Conservation (phyloP, 2,329 filamentous ascomycete species). For the Exophiala sp. region DNA sequence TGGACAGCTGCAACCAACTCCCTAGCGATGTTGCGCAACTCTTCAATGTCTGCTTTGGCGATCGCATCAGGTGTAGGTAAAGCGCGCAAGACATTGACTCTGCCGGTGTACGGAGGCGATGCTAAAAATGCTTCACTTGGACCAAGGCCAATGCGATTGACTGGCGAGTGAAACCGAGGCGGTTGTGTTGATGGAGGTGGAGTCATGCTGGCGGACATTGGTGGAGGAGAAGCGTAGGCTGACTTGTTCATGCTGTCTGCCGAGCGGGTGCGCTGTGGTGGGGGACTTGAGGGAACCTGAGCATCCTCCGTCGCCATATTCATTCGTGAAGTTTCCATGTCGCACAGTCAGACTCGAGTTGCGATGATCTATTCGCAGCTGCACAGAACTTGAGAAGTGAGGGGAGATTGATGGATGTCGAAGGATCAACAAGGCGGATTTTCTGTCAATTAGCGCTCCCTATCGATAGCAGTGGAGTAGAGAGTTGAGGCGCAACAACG, state of each 20-base stretch:
- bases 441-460: conserved; percentile 7
- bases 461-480: conserved; percentile 15
- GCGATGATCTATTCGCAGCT: background rate
- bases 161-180: conserved; percentile 22
- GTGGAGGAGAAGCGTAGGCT: conserved; percentile 22
- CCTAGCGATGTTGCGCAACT: conserved; percentile 54
- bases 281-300: conserved; percentile 21
- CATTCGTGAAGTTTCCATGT: conserved; percentile 13
- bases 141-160: conserved; percentile 9
- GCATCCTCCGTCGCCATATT: conserved; percentile 1
- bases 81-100: conserved; percentile 42
- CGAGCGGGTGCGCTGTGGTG: conserved; percentile 20
- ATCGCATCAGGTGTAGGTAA: conserved; percentile 51
- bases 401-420: background rate
- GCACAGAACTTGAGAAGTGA: background rate
- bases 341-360: background rate
- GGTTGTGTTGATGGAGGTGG: conserved; percentile 27
- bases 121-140: conserved; percentile 15
- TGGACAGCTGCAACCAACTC: conserved; percentile 54
- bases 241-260: conserved; percentile 23
- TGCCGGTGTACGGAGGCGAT: conserved; percentile 49
- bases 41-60: conserved; percentile 48
- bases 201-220: conserved; percentile 25
- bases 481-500: conserved; percentile 1
- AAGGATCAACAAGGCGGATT: background rate